A percentile compares a stretch with the other conserved stretches of the same genome.
phyloP scores from a whole-genome alignment of 2,329 filamentous ascomycete species.

The Coniella lustricola region DNA sequence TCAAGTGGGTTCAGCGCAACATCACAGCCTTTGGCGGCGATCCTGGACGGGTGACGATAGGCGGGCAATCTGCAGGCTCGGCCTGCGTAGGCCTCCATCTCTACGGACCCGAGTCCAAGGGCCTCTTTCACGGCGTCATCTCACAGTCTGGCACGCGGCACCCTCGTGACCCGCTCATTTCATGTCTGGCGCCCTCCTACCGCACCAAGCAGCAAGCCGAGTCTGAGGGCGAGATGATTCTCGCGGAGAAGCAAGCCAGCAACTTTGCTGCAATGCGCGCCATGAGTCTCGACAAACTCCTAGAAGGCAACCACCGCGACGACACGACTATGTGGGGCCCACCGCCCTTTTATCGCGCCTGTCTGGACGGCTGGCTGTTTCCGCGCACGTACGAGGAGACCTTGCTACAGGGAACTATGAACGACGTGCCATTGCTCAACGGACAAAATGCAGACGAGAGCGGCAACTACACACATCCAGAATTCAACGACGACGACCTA shows the following conservation, averaged over 20 bases:
- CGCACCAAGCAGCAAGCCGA: conserved; percentile 20
- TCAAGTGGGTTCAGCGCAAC: background rate
- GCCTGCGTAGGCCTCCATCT: conserved; percentile 1
- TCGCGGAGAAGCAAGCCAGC: conserved; percentile 17
- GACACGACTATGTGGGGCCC: conserved; percentile 3
- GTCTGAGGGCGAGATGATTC: conserved; percentile 15
- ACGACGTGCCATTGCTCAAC: conserved; percentile 5
- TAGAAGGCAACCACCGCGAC: conserved; percentile 1
- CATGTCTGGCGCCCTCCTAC: conserved; percentile 22
- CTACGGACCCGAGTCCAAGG: conserved; percentile 1
- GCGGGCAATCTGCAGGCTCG: background rate
- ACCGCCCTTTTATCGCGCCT: background rate
- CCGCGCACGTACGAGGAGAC: conserved; percentile 5
- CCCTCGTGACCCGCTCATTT: conserved; percentile 18
- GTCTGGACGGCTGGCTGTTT: conserved; percentile 5
- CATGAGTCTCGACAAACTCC: conserved; percentile 14
- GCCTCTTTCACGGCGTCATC: background rate
- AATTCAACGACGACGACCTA: conserved; percentile 11
- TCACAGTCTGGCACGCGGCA: background rate
- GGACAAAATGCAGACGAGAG: conserved; percentile 6
- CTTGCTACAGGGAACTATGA: background rate
- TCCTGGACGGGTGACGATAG: conserved; percentile 1
- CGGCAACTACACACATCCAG: conserved; percentile 8
- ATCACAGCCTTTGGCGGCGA: conserved; percentile 3
- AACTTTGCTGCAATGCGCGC: conserved; percentile 19